A percentile compares a stretch with the other conserved stretches of the same genome.
Evolutionary conservation across 345 rosid species (phyloP).

Genomic region (Camelina hispida): DNA sequence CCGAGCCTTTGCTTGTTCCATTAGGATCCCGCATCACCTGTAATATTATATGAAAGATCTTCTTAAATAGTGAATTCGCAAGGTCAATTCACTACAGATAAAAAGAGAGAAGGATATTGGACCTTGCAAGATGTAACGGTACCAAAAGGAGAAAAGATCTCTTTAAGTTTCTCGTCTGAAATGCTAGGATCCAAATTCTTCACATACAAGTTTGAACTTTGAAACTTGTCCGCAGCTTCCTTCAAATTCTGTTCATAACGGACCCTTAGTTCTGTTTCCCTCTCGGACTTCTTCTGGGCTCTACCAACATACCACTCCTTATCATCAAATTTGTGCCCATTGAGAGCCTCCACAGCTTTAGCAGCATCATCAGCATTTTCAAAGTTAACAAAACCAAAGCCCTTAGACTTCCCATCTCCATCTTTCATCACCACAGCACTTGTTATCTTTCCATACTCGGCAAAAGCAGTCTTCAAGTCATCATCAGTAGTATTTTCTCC

Average conservation of each 20-base stretch:
- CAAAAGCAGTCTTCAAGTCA: constrained; percentile 66
- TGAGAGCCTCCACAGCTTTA: constrained; percentile 81
- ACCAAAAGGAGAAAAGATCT: constrained; percentile 79
- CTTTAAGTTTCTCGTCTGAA: constrained; percentile 85
- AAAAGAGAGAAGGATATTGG: constrained; percentile 5
- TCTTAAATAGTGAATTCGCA: background rate
- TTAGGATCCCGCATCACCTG: constrained; percentile 89
- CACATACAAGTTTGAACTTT: constrained; percentile 84
- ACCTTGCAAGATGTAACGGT: constrained; percentile 94
- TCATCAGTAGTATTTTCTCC: constrained; percentile 74
- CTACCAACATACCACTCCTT: constrained; percentile 96
- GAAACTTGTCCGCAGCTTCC: constrained; percentile 87
- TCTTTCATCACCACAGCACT: constrained; percentile 91
- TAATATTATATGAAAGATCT: background rate
- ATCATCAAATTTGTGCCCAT: constrained; percentile 73
- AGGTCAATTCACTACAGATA: background rate
- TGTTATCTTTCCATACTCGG: constrained; percentile 87
- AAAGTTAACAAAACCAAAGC: constrained; percentile 96
- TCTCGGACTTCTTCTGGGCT: constrained; percentile 89
- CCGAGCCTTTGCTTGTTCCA: constrained; percentile 83
- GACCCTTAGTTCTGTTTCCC: constrained; percentile 75
- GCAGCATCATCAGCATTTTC: constrained; percentile 89
- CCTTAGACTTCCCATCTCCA: constrained; percentile 77
- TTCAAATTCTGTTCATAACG: constrained; percentile 82
- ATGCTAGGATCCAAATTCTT: constrained; percentile 87